Conservation (phyloP, 116 monocot genomes). For the Iris pallida region DNA sequence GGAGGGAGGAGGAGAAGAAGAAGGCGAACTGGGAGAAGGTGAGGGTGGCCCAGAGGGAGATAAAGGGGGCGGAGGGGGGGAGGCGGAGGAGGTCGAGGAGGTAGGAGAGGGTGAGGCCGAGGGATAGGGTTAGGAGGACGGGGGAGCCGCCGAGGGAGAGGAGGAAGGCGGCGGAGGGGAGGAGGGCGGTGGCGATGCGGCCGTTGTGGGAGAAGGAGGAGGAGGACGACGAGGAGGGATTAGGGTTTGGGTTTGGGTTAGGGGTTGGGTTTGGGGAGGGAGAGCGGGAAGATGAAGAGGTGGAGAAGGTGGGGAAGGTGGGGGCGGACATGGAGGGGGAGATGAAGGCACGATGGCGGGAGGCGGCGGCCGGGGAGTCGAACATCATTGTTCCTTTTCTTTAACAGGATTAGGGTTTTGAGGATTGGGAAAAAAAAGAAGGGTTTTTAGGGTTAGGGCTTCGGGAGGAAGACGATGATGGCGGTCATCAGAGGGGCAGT, state of each 20-base stretch:
- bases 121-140: constrained; percentile 42
- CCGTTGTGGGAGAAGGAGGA: constrained; percentile 54
- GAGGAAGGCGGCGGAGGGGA: constrained; percentile 69
- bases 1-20: constrained; percentile 37
- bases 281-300: constrained; percentile 6
- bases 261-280: constrained; percentile 17
- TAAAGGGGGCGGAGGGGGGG: constrained; percentile 46
- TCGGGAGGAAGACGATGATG: neutral
- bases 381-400: constrained; percentile 33
- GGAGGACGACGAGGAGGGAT: constrained; percentile 12
- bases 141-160: constrained; percentile 75
- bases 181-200: constrained; percentile 63
- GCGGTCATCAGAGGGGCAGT: too few relatives aligned
- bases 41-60: constrained; percentile 80
- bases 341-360: constrained; percentile 65
- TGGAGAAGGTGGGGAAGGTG: constrained; percentile 22
- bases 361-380: constrained; percentile 24
- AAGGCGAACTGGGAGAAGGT: constrained; percentile 63
- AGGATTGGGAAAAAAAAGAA: neutral
- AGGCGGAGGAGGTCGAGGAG: constrained; percentile 73
- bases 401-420: neutral
- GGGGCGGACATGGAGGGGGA: constrained; percentile 44
- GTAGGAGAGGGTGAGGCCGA: constrained; percentile 70
- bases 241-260: constrained; percentile 13
- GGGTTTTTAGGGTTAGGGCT: constrained; percentile 21